Evolutionary conservation across 2,329 filamentous ascomycete species (phyloP), one percentile per base, ranked within the genome.

Genomic region (Exophiala calicioides): DNA sequence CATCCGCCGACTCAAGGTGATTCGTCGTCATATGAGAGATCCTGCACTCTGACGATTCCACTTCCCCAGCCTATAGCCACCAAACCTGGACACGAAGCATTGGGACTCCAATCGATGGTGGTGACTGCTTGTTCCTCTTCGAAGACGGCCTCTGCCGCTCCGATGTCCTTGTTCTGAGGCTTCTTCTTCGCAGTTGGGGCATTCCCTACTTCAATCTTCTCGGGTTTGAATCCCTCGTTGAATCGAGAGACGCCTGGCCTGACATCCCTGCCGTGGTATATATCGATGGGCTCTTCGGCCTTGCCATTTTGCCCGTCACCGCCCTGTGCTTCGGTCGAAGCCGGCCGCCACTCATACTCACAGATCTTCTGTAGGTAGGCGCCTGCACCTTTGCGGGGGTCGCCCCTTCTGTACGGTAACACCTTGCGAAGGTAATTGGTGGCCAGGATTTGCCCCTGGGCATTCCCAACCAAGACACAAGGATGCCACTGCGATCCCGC

Each of bases 31-130:
- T 58, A 65, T 0, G 82, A 81, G 16, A 88, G 62, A 60, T 88
- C 83, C 71, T 85, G 79, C 15, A 88, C 71, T 51, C 80, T 76
- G 32, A 88, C 71, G 49, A 88, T 62, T 0, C 85, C 85, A 20
- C 81, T 86, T 0, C 76, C 84, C 74, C 85, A 76, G 0, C 80
- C 82, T 3, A 77, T 78, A 7, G 82, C 82, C 2, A 80, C 81
- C 83, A 84, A 86, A 56, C 77, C 83, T 9, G 82, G 81, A 57
- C 75, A 83, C n/a, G 73, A 69, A 26, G 73, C 62, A 57, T 87
- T 86, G 1, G 83, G 81, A 59, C 87, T 87, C 84, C 84, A 88
- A 30, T 76, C 75, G 18, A 85, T 68, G 1, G 75, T 71, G 4
- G 81, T 81, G 53, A 87, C 69, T 35, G 82, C 76, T 7, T 80